These are phyloP conservation scores for Colletotrichum camelliae DNA, from an alignment of 2,329 filamentous ascomycete species.

Conservation along the genomic window DNA sequence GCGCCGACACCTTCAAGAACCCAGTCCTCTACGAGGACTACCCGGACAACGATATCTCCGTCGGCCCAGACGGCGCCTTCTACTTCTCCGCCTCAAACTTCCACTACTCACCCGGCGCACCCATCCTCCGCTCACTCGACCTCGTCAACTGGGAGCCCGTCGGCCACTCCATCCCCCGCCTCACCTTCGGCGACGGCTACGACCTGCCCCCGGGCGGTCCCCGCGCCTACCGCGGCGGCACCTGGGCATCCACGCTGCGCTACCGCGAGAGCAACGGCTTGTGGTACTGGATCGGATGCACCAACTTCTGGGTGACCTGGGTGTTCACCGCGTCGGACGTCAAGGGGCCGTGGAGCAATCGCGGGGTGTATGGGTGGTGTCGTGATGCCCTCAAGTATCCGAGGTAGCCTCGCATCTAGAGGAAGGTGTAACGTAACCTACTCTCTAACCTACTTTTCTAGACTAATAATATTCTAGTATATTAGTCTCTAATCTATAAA, in stretches of 20 bases:
- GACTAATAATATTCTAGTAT: no score
- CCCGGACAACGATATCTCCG: slow-evolving; percentile 59
- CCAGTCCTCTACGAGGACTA: slow-evolving; percentile 62
- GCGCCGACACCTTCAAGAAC: slow-evolving; percentile 44
- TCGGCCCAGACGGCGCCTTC: slow-evolving; percentile 53
- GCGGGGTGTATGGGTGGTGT: slow-evolving; percentile 34
- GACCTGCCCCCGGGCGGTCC: slow-evolving; percentile 42
- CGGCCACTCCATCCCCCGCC: slow-evolving; percentile 48
- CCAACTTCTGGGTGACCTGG: slow-evolving; percentile 55
- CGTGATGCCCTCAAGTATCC: no score
- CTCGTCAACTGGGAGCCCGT: slow-evolving; percentile 57
- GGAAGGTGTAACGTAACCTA: no score
- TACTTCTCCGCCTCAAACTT: slow-evolving; percentile 64
- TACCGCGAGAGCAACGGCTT: slow-evolving; percentile 53
- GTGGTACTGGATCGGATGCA: slow-evolving; percentile 65
- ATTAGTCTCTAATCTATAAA: no score
- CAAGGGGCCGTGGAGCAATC: slow-evolving; percentile 47
- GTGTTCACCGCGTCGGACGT: slow-evolving; percentile 53
- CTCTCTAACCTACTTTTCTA: no score
- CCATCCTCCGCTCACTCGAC: slow-evolving; percentile 60
- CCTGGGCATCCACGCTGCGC: slow-evolving; percentile 59
- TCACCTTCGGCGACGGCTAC: slow-evolving; percentile 54
- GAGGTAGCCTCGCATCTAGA: no score
- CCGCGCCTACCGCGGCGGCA: slow-evolving; percentile 56
- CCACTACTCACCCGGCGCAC: slow-evolving; percentile 61